These are phyloP conservation scores for Penicillium sp. DNA, from an alignment of 2,329 filamentous ascomycete genomes.

Conservation along the genomic window DNA sequence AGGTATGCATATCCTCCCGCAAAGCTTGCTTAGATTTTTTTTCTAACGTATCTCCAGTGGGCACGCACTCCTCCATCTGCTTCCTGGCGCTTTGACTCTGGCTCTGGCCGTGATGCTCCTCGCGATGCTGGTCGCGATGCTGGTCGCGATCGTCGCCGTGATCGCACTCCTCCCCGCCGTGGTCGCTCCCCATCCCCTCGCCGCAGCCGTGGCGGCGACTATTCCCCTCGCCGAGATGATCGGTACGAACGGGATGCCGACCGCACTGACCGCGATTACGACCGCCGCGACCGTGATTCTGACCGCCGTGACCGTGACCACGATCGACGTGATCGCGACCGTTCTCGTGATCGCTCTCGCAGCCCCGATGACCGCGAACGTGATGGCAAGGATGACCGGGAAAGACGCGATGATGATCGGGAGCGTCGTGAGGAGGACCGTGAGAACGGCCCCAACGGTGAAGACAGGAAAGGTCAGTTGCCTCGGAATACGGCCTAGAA, in stretches of 20 bases:
- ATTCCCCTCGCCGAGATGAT: constrained; percentile 86
- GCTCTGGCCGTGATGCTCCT: constrained; percentile 63
- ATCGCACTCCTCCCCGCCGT: constrained; percentile 75
- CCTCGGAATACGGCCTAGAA: not conserved
- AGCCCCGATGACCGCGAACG: constrained; percentile 26
- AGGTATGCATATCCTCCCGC: constrained; percentile 60
- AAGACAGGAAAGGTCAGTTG: constrained; percentile 79
- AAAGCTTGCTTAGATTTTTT: not conserved
- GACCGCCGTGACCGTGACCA: constrained; percentile 56
- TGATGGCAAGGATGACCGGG: constrained; percentile 22
- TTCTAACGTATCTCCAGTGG: constrained; percentile 64
- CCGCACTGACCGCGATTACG: constrained; percentile 70
- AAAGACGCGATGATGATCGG: constrained; percentile 59
- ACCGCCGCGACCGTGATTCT: constrained; percentile 67
- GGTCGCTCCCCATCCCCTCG: constrained; percentile 60
- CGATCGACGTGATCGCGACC: constrained; percentile 42
- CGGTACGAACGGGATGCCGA: constrained; percentile 69
- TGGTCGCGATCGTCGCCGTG: constrained; percentile 66
- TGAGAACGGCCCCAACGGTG: constrained; percentile 76
- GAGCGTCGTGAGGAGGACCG: constrained; percentile 69
- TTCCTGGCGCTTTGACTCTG: constrained; percentile 96
- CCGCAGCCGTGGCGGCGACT: constrained; percentile 63
- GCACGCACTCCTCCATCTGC: constrained; percentile 95
- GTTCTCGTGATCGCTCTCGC: constrained; percentile 25
- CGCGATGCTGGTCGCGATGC: constrained; percentile 57